These are phyloP conservation scores for Microsporum ferrugineum DNA, from an alignment of 2,329 filamentous ascomycete genomes.

Conservation along the genomic window DNA sequence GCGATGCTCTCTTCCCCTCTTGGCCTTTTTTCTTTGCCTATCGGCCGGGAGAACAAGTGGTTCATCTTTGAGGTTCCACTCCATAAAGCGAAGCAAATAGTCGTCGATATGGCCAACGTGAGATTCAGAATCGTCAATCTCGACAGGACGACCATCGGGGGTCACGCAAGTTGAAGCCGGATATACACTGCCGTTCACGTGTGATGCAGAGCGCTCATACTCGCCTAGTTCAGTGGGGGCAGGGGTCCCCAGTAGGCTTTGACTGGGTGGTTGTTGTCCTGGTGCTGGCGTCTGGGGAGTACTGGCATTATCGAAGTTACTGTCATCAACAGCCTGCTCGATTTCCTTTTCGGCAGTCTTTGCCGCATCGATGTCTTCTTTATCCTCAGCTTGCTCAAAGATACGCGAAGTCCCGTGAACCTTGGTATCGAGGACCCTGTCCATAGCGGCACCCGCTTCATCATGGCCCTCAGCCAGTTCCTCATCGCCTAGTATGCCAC, in stretches of 20 bases:
- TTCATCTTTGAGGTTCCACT: constrained; percentile 42
- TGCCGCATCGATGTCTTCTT: constrained; percentile 80
- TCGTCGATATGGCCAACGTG: constrained; percentile 57
- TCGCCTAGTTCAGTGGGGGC: constrained; percentile 29
- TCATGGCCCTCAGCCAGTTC: constrained; percentile 51
- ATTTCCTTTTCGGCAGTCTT: constrained; percentile 81
- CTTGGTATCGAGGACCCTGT: constrained; percentile 63
- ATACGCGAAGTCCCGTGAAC: constrained; percentile 57
- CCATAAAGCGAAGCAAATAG: constrained; percentile 62
- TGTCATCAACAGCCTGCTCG: constrained; percentile 61
- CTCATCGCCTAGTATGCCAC: constrained; percentile 53
- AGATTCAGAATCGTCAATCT: constrained; percentile 28
- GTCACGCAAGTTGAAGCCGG: constrained; percentile 17
- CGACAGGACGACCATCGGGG: constrained; percentile 14
- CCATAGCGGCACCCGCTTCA: constrained; percentile 71
- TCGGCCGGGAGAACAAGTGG: constrained; percentile 38
- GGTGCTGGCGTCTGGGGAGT: constrained; percentile 25
- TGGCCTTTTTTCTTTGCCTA: constrained; percentile 39
- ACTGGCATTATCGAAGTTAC: constrained; percentile 63
- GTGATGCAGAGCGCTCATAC: constrained; percentile 12
- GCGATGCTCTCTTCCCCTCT: constrained; percentile 38
- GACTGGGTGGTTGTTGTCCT: constrained; percentile 10
- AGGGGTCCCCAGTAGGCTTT: constrained; percentile 26
- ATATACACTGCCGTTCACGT: constrained; percentile 13
- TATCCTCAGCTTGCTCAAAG: constrained; percentile 82